Conservation (phyloP, 495 filamentous ascomycete species). For the Aspergillus sclerotiicarbonarius region DNA sequence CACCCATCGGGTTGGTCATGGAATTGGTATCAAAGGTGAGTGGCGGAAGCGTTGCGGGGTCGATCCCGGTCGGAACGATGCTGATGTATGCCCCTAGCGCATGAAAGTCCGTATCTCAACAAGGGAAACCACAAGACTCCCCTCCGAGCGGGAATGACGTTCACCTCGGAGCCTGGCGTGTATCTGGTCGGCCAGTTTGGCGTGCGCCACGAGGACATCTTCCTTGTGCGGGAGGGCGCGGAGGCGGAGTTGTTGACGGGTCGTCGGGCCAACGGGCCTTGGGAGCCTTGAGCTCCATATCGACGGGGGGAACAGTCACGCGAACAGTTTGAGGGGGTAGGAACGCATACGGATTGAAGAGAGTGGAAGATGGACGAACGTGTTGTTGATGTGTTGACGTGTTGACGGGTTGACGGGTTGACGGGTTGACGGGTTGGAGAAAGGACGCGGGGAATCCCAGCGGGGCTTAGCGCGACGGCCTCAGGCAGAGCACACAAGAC, state of each 20-base stretch:
- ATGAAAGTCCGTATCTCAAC: slow-evolving; percentile 57
- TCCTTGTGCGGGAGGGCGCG: slow-evolving; percentile 44
- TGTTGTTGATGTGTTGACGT: too few relatives aligned
- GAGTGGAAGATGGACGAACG: too few relatives aligned
- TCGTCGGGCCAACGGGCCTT: slow-evolving; percentile 40
- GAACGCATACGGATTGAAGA: too few relatives aligned
- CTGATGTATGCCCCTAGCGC: slow-evolving; percentile 28
- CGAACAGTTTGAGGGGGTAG: too few relatives aligned
- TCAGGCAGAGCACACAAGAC: too few relatives aligned
- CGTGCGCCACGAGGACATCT: slow-evolving; percentile 53
- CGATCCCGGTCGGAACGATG: background rate
- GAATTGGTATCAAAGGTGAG: slow-evolving; percentile 54
- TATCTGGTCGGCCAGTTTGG: slow-evolving; percentile 54
- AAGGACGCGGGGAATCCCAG: too few relatives aligned
- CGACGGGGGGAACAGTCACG: too few relatives aligned
- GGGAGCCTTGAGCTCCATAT: slow-evolving; percentile 41
- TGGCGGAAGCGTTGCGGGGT: background rate
- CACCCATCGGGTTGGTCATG: slow-evolving; percentile 57
- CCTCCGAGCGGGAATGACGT: slow-evolving; percentile 51
- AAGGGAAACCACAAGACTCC: slow-evolving; percentile 44
- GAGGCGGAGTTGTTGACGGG: slow-evolving; percentile 48
- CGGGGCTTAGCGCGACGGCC: too few relatives aligned
- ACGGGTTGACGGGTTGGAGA: too few relatives aligned
- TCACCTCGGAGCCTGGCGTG: slow-evolving; percentile 56
- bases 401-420: too few relatives aligned